These are phyloP conservation scores for Globisporangium mamillatum DNA, from an alignment of 352 stramenopile species.

Conservation along the genomic window DNA sequence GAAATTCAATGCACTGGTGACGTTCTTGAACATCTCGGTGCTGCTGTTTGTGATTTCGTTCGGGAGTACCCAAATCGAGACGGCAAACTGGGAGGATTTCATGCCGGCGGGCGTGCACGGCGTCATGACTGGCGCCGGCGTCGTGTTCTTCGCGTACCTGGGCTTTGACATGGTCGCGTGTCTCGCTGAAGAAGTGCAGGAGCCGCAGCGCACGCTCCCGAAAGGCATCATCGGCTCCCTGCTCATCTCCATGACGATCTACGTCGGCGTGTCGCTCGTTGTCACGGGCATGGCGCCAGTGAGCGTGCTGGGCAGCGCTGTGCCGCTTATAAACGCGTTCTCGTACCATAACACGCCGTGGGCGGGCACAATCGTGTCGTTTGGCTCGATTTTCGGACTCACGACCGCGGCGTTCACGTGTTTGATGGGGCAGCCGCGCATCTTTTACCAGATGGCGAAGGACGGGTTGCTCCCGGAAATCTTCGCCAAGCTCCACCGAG, in stretches of 20 bases:
- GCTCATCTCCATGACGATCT: conserved; percentile 90
- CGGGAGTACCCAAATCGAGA: conserved; percentile 74
- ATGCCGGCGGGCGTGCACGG: conserved; percentile 82
- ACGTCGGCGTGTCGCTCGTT: conserved; percentile 86
- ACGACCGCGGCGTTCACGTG: conserved; percentile 90
- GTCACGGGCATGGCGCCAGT: conserved; percentile 87
- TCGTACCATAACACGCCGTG: conserved; percentile 64
- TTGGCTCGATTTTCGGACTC: conserved; percentile 91
- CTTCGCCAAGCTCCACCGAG: conserved; percentile 57
- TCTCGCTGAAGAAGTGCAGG: conserved; percentile 88
- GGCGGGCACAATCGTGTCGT: conserved; percentile 84
- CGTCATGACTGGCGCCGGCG: conserved; percentile 83
- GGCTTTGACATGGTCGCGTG: conserved; percentile 94
- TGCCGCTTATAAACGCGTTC: conserved; percentile 87
- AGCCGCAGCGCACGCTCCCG: conserved; percentile 87
- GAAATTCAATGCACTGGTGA: conserved; percentile 90
- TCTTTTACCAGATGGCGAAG: conserved; percentile 92
- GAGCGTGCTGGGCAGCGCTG: conserved; percentile 60
- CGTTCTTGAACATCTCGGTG: conserved; percentile 87
- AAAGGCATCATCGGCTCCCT: conserved; percentile 92
- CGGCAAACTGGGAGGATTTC: conserved; percentile 81
- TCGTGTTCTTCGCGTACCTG: conserved; percentile 92
- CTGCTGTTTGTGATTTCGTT: conserved; percentile 88
- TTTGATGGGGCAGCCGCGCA: conserved; percentile 90
- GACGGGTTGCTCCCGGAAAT: conserved; percentile 70